Conservation (phyloP, 495 filamentous ascomycete genomes). For the Penicillium soppii region DNA sequence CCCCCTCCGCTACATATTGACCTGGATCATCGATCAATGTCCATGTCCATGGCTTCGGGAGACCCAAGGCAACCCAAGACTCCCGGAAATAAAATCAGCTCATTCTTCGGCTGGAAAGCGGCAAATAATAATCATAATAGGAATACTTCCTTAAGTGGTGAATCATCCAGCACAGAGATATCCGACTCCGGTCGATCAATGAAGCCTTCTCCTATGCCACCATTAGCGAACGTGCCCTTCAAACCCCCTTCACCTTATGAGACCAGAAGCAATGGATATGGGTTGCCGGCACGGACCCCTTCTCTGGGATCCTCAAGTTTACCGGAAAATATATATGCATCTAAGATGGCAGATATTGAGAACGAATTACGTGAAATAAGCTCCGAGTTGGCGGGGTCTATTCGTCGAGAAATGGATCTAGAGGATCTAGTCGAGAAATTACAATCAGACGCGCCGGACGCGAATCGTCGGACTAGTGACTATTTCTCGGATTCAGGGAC, state of each 20-base stretch:
- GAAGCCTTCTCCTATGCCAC: slow-evolving; percentile 56
- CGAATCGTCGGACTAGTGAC: slow-evolving; percentile 82
- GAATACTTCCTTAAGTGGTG: slow-evolving; percentile 53
- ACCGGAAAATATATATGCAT: slow-evolving; percentile 52
- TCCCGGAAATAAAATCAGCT: slow-evolving; percentile 61
- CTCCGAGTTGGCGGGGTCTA: slow-evolving; percentile 86
- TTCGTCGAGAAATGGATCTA: slow-evolving; percentile 92
- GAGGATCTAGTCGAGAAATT: slow-evolving; percentile 89
- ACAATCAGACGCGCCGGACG: slow-evolving; percentile 65
- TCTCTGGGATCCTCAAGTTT: slow-evolving; percentile 40
- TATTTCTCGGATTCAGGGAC: slow-evolving; percentile 97
- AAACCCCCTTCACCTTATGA: slow-evolving; percentile 43
- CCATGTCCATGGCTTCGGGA: slow-evolving; percentile 29
- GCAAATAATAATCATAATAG: slow-evolving; percentile 14
- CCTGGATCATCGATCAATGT: slow-evolving; percentile 30
- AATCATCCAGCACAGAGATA: slow-evolving; percentile 62
- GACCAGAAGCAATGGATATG: slow-evolving; percentile 39
- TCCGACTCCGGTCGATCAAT: slow-evolving; percentile 63
- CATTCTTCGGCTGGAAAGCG: slow-evolving; percentile 69
- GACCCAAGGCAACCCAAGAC: slow-evolving; percentile 54
- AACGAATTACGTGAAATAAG: slow-evolving; percentile 91
- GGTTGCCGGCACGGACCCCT: slow-evolving; percentile 30
- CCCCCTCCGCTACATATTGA: slow-evolving; percentile 45
- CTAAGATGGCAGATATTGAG: slow-evolving; percentile 69
- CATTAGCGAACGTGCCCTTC: slow-evolving; percentile 42